Evolutionary conservation across 768 basidiomycete genomes (phyloP), one percentile per base, ranked within the genome.

Genomic region (Paxillus rubicundulus): DNA sequence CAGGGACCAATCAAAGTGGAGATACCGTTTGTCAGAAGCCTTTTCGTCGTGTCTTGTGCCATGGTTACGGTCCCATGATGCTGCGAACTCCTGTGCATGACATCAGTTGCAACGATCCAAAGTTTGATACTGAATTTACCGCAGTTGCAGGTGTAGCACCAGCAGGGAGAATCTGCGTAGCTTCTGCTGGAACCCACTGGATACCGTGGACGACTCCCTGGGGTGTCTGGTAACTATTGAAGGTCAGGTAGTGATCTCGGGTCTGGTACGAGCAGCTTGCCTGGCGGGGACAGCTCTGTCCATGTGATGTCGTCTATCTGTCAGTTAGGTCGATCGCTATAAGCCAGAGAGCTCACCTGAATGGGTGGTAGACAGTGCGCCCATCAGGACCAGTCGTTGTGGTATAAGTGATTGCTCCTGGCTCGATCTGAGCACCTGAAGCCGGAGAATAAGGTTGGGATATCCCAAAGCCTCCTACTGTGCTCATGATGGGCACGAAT

Each of bases 361-460:
- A 91, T 12, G 82, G 78, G 61, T 89, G 85, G 64, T 91, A 91
- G 49, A 77, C 63, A 28, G 80, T 50, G 55, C 77, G 74, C 16
- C 89, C 89, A 71, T 89, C 83, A 34, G 79, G 72, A 3, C 76
- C 76, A 1, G 73, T 77, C 1, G 82, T 77, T 10, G 86, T 87
- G 1, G 87, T 87, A 57, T 88, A 90, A 18, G 86, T 88, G 61
- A 86, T 75, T 34, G 86, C 71, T n/a, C 87, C 87, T 32, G 86
- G 78, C 33, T 75, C 71, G 50, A 88, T 82, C 65, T 81, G 77
- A 39, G 67, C 67, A 33, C 69, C 69, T 8, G 63, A 16, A 14
- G 67, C 45, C 1, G 70, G 60, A 16, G 71, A 61, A 38, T 46
- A 72, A 62, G 55, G 69, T 58, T 56, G 70, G 45, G 59, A 67